Evolutionary conservation across 441 rosid species (phyloP).

Genomic region (Eruca vesicaria): DNA sequence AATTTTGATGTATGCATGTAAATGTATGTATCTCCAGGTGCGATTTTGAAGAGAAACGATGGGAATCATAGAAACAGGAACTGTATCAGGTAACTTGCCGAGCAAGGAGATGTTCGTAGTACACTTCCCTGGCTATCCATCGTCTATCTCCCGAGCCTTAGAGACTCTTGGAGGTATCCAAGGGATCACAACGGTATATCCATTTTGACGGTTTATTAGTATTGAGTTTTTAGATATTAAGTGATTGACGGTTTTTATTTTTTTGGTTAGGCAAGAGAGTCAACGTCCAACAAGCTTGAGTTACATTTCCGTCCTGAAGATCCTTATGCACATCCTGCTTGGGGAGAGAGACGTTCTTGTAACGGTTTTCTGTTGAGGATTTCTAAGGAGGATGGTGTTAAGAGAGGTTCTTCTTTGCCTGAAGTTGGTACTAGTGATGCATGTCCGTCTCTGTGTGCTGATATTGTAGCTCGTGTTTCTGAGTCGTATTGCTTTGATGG

Average conservation of each 20-base stretch:
- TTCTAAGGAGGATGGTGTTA: constrained; percentile 45
- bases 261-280: constrained; percentile 54
- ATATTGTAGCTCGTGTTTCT: constrained; percentile 66
- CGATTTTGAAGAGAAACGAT: constrained; percentile 26
- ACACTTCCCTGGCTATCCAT: constrained; percentile 79
- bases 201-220: neutral
- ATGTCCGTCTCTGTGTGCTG: constrained; percentile 50
- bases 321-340: constrained; percentile 79
- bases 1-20: neutral
- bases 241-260: neutral
- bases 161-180: constrained; percentile 78
- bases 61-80: constrained; percentile 69
- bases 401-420: constrained; percentile 25
- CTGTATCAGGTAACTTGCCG: constrained; percentile 59
- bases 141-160: constrained; percentile 60
- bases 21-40: neutral
- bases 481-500: constrained; percentile 83
- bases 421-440: constrained; percentile 28
- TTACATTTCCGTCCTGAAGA: constrained; percentile 90
- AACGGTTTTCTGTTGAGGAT: constrained; percentile 59
- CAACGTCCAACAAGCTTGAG: constrained; percentile 60
- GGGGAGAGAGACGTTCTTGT: constrained; percentile 63
- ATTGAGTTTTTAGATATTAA: neutral
- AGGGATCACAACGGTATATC: constrained; percentile 50
- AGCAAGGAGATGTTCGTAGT: constrained; percentile 54